These are phyloP conservation scores for Phaffia tasmanica DNA, from an alignment of 768 basidiomycete genomes.

Conservation along the genomic window DNA sequence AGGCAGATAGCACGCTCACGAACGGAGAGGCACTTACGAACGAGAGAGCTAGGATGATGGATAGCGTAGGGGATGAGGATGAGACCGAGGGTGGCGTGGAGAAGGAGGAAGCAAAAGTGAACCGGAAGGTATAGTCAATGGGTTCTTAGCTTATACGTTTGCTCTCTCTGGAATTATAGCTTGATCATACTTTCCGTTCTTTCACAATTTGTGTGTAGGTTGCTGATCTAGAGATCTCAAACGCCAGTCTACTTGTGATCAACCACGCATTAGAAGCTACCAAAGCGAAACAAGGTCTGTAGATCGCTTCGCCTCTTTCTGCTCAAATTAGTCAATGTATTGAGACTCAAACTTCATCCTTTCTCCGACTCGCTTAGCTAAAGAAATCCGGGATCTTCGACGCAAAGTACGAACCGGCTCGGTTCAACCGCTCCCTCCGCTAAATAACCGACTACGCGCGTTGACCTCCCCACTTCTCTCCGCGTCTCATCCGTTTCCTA, in stretches of 20 bases:
- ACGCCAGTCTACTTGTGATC: constrained; percentile 20
- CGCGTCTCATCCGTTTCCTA: background rate
- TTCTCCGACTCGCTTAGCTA: background rate
- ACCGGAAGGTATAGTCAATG: constrained; percentile 10
- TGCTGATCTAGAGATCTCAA: constrained; percentile 26
- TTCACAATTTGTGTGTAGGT: constrained; percentile 6
- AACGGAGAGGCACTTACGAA: background rate
- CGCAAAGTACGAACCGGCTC: constrained; percentile 20
- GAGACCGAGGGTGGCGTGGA: constrained; percentile 6
- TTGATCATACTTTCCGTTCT: background rate
- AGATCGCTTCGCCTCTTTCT: background rate
- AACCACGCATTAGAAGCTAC: constrained; percentile 22
- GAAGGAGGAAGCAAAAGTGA: constrained; percentile 24
- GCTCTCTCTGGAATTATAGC: background rate
- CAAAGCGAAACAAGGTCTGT: constrained; percentile 23
- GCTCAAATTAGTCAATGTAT: background rate
- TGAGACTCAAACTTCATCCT: background rate
- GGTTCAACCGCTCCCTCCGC: constrained; percentile 1
- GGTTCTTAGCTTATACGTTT: background rate
- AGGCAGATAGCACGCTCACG: background rate
- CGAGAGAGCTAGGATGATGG: constrained; percentile 5
- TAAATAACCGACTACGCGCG: background rate
- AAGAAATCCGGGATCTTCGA: constrained; percentile 25
- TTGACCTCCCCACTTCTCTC: background rate
- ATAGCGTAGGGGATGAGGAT: background rate